These are phyloP conservation scores for Hirschioporus abietinus DNA, from an alignment of 768 basidiomycete genomes.

Conservation along the genomic window DNA sequence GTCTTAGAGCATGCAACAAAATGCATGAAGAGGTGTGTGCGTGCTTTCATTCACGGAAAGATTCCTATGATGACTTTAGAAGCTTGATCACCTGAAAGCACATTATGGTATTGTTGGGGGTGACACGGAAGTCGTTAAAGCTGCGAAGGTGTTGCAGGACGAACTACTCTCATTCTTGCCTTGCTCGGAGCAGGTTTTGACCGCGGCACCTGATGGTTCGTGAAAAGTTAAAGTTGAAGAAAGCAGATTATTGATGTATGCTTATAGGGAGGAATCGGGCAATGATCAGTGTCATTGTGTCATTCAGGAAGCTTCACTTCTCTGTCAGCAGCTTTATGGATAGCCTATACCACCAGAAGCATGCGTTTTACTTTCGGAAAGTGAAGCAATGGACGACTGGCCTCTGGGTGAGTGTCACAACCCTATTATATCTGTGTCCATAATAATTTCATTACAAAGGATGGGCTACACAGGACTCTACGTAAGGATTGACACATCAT, in stretches of 20 bases:
- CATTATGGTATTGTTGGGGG: background rate
- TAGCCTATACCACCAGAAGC: background rate
- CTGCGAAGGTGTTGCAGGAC: background rate
- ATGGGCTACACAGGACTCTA: no score
- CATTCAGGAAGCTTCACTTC: background rate
- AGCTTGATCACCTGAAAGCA: background rate
- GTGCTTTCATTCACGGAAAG: no score
- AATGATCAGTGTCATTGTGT: background rate
- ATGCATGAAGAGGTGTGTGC: no score
- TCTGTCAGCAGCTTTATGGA: background rate
- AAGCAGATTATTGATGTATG: background rate
- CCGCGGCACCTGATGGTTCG: no score
- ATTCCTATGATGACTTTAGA: no score
- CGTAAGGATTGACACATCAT: no score
- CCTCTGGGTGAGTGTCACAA: background rate
- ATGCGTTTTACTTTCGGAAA: background rate
- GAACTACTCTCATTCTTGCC: background rate
- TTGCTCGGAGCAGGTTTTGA: background rate
- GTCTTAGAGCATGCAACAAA: no score
- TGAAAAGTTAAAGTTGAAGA: background rate
- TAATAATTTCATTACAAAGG: no score
- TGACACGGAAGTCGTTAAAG: background rate
- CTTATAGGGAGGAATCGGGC: background rate
- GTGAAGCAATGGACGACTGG: background rate
- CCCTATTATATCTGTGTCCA: no score